Percentiles rank a stretch among this genome's conserved stretches.
These are phyloP conservation scores for Calocybe gangraenosa DNA, from an alignment of 768 basidiomycete species.

Conservation along the genomic window DNA sequence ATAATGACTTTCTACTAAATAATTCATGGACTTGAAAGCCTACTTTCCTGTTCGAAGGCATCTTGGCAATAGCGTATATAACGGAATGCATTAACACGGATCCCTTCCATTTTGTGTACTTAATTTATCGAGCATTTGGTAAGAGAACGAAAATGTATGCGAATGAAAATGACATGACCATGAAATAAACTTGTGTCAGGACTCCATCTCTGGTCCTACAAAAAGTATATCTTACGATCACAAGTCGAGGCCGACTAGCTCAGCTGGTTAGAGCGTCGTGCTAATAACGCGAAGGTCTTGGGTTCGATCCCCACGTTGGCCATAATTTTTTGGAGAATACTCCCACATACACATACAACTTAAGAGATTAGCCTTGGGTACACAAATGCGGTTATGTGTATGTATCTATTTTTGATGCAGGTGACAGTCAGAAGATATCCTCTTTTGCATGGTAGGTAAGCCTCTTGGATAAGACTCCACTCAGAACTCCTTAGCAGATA, in stretches of 20 bases:
- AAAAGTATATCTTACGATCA: too few relatives aligned
- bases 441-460: background rate
- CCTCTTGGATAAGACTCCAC: background rate
- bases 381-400: background rate
- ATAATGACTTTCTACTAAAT: too few relatives aligned
- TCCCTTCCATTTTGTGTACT: too few relatives aligned
- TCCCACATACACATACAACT: background rate
- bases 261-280: slow-evolving; percentile 85
- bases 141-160: too few relatives aligned
- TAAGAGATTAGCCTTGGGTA: background rate
- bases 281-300: slow-evolving; percentile 74
- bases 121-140: too few relatives aligned
- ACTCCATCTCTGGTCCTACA: too few relatives aligned
- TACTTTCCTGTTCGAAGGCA: too few relatives aligned
- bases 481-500: background rate
- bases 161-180: too few relatives aligned
- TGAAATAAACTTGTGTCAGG: too few relatives aligned
- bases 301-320: slow-evolving; percentile 65
- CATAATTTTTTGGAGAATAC: slow-evolving; percentile 16
- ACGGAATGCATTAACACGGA: too few relatives aligned
- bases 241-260: slow-evolving; percentile 84
- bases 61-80: too few relatives aligned
- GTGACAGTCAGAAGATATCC: background rate
- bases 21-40: too few relatives aligned
- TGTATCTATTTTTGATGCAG: background rate